Evolutionary conservation across 441 rosid genomes (phyloP), one percentile per base, ranked within the genome.

Genomic region (Theobroma grandiflorum): DNA sequence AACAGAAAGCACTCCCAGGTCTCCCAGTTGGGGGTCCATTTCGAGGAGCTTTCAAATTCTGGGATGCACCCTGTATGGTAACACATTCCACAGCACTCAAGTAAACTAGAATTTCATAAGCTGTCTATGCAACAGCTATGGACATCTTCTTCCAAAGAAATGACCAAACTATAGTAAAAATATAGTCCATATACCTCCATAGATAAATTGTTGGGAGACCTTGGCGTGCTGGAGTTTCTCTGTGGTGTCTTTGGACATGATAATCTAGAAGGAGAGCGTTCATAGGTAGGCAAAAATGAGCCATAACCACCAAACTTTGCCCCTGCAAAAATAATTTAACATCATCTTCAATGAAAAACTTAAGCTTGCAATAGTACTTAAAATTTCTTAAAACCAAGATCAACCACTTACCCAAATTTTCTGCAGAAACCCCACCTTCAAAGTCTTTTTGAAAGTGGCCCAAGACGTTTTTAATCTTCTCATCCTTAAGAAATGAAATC

Each of bases 381-480:
- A 66, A 18, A 61, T 8, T 66, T 38, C 40, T 38, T 81, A 68
- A 75, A 75, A 63, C 64, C 37, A 57, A 59, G 53, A 73, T 47
- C 47, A 64, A 59, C 74, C 85, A 86, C 96, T 89, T 86, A 95
- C 97, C 93, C 88, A 84, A 85, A 81, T 75, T 87, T 78, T 89
- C 91, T 52, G 91, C 88, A 78, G 93, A 85, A 65, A 86, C 81
- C 52, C 91, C 94, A 42, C 89, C 90, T 88, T 82, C 94, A 84
- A 87, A 89, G 83, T 88, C 87, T 75, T 90, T 89, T 79, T 85
- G 93, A 79, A 89, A 89, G 74, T 93, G 94, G 71, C 98, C 98
- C 85, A 96, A 87, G 43, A 88, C 78, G 74, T 85, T 80, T 80
- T 91, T 87, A 73, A 96, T 75, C 83, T 82, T 92, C 81, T 85